Evolutionary conservation across 2,329 filamentous ascomycete species (phyloP), one percentile per base, ranked within the genome.

Genomic region (Ceratocystis harringtonii): DNA sequence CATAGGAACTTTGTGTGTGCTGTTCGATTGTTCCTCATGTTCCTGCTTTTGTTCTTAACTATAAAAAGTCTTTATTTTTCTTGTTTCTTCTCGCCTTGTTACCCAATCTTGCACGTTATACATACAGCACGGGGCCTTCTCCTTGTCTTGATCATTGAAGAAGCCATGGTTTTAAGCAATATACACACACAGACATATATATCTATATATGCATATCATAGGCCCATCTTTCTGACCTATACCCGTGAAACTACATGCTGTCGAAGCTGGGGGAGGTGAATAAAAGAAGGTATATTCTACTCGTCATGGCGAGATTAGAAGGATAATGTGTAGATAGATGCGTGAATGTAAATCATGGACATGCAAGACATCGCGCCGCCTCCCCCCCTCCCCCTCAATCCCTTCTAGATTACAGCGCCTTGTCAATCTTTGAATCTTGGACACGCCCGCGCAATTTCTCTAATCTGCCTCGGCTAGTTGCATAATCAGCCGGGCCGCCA

Each of bases 401-500:
- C 36, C 36, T 41, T 41, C 36, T 41, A 41, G 36, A 41, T 41
- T 41, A 41, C 36, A 41, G 36, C 19, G 22, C 17, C 30, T 25
- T 44, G 22, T 44, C n/a, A n/a, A 19, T 43, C 58, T 61, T 22
- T 25, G 19, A 22, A 25, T 25, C 22, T 25, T 25, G 22, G 12
- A 36, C 15, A 22, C 58, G 5, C 58, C 36, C 30, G 7, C 19
- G 15, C 8, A 62, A 60, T 36, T 36, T 8, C 41, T 44, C 32
- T 76, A 84, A 71, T 90, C 88, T 66, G 88, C 87, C 73, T 92
- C 89, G 10, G 92, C 91, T 73, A 97, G 79, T 77, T 96, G 91
- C 77, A 96, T 91, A 70, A 97, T 96, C 71, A 97, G 79, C 76
- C 87, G 87, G 69, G 90, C 92, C 36, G 92, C 92, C 75, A 96